Percentiles rank a stretch among this genome's conserved stretches.
Evolutionary conservation across 148 eudicot species (phyloP).

Genomic region (Rhododendron henanense): DNA sequence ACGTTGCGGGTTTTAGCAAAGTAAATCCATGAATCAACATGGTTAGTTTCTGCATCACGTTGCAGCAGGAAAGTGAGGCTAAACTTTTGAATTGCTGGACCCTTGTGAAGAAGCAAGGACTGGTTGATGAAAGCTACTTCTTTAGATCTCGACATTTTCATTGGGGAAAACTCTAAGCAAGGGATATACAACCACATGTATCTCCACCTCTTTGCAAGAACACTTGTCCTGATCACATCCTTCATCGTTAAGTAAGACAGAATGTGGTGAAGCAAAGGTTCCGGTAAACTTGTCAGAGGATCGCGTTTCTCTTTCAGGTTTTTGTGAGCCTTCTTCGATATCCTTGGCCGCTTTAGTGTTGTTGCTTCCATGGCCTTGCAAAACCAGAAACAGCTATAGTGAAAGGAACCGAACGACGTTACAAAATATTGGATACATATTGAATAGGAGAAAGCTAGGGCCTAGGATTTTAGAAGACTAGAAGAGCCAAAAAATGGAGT

Average conservation of each 20-base stretch:
- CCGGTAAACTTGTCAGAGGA: no score
- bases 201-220: constrained; percentile 3
- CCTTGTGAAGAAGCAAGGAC: neutral
- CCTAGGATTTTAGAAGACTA: no score
- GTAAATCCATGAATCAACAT: constrained; percentile 4
- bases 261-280: no score
- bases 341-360: no score
- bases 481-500: no score
- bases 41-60: neutral
- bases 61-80: neutral
- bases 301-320: no score
- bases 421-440: no score
- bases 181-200: neutral
- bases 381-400: no score
- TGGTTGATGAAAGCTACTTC: neutral
- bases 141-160: neutral
- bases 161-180: neutral
- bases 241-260: neutral
- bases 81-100: neutral
- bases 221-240: constrained; percentile 8
- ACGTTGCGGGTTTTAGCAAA: neutral
- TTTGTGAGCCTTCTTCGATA: no score
- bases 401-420: no score
- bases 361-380: no score
- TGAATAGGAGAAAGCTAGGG: no score